Base-by-base conservation (phyloP, 2,329 filamentous ascomycete genomes). In the Diaporthe ilicicola region DNA sequence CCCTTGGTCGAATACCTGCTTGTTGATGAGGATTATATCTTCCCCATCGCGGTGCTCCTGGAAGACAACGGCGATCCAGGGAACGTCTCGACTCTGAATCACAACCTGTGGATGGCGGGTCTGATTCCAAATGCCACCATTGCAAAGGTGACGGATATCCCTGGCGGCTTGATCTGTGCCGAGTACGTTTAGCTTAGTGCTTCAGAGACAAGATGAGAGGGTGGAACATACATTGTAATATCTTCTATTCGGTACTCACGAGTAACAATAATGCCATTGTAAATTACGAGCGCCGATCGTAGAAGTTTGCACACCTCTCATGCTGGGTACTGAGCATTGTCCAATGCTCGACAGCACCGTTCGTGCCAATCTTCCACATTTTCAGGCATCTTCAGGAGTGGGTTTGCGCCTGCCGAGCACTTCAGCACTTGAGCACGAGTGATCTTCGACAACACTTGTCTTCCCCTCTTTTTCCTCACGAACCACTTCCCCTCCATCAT, bases 71-170 rank as follows among this genome's bases (percentile, higher is more conserved):
- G 68, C 4, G 59, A 70, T 24, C 48, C 48, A 17, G 68, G 68
- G 4, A 70, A 70, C 29, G 51, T 61, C 17, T 66, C 68, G 9
- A 70, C 68, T 19, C 59, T 70, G 39, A 48, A 55, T 7, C 68
- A 70, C 22, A 56, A 24, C 10, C 29, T 66, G 48, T 65, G 68
- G 56, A 70, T 66, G 51, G 56, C n/a, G 8, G 59, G 29, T 7
- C 44, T 70, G n/a, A 39, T 66, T 17, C 68, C 44, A 7, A 70
- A 66, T 48, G 68, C 42, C 2, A 66, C 68, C 7, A 44, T 70
- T 9, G 48, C 32, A 8, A 48, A 70, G 42, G 68, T 70, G 9
- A 66, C 66, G 68, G 59, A 70, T 19, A 32, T 70, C 2, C 55
- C 48, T 4, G 48, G 34, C 19, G 48, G 56, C 8, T 48, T 65